phyloP scores from a whole-genome alignment of 345 rosid species.

The Raphanus raphanistrum region DNA sequence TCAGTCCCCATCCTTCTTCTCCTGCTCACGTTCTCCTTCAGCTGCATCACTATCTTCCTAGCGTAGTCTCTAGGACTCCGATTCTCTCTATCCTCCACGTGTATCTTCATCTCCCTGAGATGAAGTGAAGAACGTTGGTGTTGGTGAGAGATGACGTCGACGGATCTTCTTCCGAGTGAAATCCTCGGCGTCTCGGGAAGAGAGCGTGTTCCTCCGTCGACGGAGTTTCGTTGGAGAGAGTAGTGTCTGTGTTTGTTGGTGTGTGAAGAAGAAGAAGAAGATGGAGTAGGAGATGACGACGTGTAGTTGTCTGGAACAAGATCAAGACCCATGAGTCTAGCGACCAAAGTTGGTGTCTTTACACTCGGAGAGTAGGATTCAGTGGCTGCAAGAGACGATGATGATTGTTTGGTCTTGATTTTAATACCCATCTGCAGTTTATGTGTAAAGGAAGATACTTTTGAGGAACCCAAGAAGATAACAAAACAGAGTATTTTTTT shows the following conservation, averaged over 20 bases:
- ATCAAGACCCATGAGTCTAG: constrained; percentile 95
- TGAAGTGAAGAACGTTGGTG: constrained; percentile 77
- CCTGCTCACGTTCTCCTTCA: constrained; percentile 60
- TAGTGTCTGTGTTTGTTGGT: constrained; percentile 33
- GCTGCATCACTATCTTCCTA: constrained; percentile 74
- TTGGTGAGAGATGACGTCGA: constrained; percentile 52
- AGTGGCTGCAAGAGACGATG: constrained; percentile 24
- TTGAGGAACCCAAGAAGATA: constrained; percentile 36
- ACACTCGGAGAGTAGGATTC: constrained; percentile 60
- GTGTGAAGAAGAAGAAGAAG: constrained; percentile 36
- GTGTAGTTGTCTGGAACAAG: constrained; percentile 61
- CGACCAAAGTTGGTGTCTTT: constrained; percentile 82
- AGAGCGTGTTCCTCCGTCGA: constrained; percentile 60
- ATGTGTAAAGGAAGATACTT: constrained; percentile 17
- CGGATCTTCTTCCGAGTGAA: constrained; percentile 70
- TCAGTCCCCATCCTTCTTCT: constrained; percentile 66
- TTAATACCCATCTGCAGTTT: constrained; percentile 62
- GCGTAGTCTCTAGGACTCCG: constrained; percentile 65
- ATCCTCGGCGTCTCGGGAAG: constrained; percentile 86
- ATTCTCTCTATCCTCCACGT: constrained; percentile 53
- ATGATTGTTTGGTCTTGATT: constrained; percentile 54
- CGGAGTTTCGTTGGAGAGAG: constrained; percentile 42
- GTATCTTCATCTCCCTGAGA: constrained; percentile 53
- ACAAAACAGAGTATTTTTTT: constrained; percentile 18
- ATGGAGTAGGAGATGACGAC: constrained; percentile 53